Evolutionary conservation across 139 green algal species (phyloP).

Genomic region (Spirogloea muscicola): DNA sequence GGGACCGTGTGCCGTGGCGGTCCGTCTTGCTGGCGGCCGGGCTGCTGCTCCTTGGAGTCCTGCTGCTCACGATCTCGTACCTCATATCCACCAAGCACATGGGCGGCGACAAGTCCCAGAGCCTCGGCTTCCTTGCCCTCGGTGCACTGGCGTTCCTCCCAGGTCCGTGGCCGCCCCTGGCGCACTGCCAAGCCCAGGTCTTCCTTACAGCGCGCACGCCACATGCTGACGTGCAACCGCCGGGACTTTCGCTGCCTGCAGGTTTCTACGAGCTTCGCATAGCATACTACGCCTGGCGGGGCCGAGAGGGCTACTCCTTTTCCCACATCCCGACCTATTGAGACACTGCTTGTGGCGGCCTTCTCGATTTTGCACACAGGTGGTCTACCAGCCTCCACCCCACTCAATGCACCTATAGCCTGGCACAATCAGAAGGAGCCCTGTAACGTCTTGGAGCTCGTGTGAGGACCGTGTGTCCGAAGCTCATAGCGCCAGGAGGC

Average conservation of each 20-base stretch:
- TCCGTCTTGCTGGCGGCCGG: slow-evolving; percentile 30
- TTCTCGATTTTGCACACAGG: no score
- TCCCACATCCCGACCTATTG: slow-evolving; percentile 10
- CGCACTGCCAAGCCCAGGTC: no score
- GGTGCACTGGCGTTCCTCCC: slow-evolving; percentile 27
- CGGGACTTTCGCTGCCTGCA: slow-evolving; percentile 30
- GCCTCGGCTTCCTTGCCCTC: slow-evolving; percentile 24
- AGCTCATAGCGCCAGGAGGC: no score
- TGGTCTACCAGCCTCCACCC: no score
- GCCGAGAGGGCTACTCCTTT: slow-evolving; percentile 15
- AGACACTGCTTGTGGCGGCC: no score
- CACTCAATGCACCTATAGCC: no score
- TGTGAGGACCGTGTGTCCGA: no score
- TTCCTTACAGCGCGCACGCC: no score
- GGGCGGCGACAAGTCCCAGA: slow-evolving; percentile 25
- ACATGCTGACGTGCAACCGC: no score
- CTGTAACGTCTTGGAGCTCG: no score
- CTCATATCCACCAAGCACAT: slow-evolving; percentile 27
- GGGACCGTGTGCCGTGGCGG: slow-evolving; percentile 19
- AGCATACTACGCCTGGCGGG: slow-evolving; percentile 30
- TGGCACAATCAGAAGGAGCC: no score
- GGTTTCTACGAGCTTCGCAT: slow-evolving; percentile 40
- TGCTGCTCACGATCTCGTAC: slow-evolving; percentile 28
- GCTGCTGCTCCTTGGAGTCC: slow-evolving; percentile 11
- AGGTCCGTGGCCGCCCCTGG: no score